Evolutionary conservation across 2,329 filamentous ascomycete genomes (phyloP).

Genomic region (Trichophyton mentagrophytes): DNA sequence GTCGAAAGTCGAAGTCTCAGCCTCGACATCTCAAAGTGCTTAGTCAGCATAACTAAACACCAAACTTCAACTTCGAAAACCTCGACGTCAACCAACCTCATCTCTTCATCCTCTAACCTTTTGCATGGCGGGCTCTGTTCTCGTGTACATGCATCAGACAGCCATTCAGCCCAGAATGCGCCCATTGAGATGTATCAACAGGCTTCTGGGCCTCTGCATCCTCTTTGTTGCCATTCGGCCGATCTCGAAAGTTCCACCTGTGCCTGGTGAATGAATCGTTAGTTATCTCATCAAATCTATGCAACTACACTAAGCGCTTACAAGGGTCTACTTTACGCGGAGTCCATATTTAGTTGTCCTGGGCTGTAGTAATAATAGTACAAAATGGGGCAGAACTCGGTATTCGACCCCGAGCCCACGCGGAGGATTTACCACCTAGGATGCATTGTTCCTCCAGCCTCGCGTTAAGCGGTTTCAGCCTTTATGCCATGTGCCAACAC

Average conservation of each 20-base stretch:
- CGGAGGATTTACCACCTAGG: slow-evolving; percentile 1
- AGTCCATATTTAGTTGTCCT: neutral
- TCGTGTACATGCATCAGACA: neutral
- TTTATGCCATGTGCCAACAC: neutral
- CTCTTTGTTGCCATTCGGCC: neutral
- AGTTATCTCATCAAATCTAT: neutral
- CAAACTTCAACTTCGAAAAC: neutral
- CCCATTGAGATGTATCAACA: neutral
- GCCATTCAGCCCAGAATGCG: neutral
- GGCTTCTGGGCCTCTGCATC: neutral
- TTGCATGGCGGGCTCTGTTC: neutral
- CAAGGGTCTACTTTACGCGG: neutral
- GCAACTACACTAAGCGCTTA: neutral
- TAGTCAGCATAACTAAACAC: neutral
- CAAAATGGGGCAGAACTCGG: slow-evolving; percentile 1
- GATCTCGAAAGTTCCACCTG: neutral
- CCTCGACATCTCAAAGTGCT: neutral
- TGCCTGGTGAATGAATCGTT: neutral
- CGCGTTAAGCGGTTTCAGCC: neutral
- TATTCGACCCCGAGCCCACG: slow-evolving; percentile 2
- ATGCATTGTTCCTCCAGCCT: neutral
- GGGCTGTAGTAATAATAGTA: neutral
- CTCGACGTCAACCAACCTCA: neutral
- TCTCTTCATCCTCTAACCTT: neutral
- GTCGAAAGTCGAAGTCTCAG: neutral